These are phyloP conservation scores for Tremella fuciformis DNA, from an alignment of 768 basidiomycete species.

Conservation along the genomic window DNA sequence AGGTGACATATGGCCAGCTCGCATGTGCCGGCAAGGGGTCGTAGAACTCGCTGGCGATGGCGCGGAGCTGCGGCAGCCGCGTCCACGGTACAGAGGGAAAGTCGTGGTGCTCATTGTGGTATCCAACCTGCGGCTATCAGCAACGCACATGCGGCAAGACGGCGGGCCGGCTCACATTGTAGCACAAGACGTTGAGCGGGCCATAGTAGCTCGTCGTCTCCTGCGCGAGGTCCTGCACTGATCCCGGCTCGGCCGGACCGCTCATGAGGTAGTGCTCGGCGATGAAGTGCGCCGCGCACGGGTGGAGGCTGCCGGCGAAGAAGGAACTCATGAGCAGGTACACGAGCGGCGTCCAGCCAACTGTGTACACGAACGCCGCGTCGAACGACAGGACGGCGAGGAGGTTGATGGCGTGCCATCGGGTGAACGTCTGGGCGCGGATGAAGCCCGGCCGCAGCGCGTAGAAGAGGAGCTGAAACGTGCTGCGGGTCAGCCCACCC, in stretches of 20 bases:
- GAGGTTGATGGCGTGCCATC: conserved; percentile 82
- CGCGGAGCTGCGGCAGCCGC: conserved; percentile 73
- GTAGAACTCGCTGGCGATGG: conserved; percentile 88
- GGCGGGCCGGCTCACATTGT: conserved; percentile 65
- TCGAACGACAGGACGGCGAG: conserved; percentile 68
- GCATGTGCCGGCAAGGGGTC: conserved; percentile 80
- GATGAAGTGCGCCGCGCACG: conserved; percentile 95
- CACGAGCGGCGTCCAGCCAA: conserved; percentile 59
- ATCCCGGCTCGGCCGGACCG: conserved; percentile 25
- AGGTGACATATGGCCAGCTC: conserved; percentile 90
- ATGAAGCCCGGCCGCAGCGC: conserved; percentile 93
- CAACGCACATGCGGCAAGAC: background rate
- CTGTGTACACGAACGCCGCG: conserved; percentile 57
- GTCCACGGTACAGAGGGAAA: conserved; percentile 98
- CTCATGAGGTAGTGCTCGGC: conserved; percentile 81
- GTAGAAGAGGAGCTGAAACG: conserved; percentile 97
- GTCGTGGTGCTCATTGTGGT: conserved; percentile 99
- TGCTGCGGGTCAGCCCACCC: conserved; percentile 53
- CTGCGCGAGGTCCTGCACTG: conserved; percentile 61
- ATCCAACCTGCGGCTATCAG: conserved; percentile 68
- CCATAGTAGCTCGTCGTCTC: conserved; percentile 99
- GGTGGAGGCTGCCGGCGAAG: conserved; percentile 94
- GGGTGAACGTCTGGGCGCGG: conserved; percentile 71
- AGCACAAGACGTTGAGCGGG: conserved; percentile 79
- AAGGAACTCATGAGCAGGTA: conserved; percentile 88